Evolutionary conservation across 139 green algal species (phyloP).

Genomic region (Coccomyxa sp.): DNA sequence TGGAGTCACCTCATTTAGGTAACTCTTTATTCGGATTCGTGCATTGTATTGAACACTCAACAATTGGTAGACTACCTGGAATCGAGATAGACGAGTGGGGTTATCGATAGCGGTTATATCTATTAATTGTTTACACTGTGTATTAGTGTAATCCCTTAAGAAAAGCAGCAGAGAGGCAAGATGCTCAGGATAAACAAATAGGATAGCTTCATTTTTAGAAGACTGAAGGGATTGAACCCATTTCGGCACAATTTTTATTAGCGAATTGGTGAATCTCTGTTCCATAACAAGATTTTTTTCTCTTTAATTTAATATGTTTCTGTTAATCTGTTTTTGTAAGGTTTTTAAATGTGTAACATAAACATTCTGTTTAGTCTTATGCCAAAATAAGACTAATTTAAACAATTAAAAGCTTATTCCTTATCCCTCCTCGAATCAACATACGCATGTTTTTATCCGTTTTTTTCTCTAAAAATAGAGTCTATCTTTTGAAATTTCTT

Average conservation of each 20-base stretch:
- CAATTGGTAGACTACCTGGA: conserved; percentile 80
- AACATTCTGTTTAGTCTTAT: too few species aligned
- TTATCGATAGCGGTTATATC: conserved; percentile 86
- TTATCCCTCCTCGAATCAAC: too few species aligned
- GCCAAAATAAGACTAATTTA: too few species aligned
- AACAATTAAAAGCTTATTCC: too few species aligned
- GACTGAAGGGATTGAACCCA: conserved; percentile 56
- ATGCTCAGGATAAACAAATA: conserved; percentile 49
- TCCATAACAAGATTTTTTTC: conserved; percentile 10
- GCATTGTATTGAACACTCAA: conserved; percentile 52
- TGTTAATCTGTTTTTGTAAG: too few species aligned
- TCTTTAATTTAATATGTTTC: conserved; percentile 11
- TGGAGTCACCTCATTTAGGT: conserved; percentile 36
- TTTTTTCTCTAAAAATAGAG: too few species aligned
- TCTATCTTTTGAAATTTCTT: too few species aligned
- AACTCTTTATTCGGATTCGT: conserved; percentile 44
- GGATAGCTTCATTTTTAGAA: conserved; percentile 46
- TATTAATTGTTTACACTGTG: conserved; percentile 72
- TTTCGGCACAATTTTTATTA: conserved; percentile 66
- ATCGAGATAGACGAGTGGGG: conserved; percentile 62
- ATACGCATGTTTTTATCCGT: too few species aligned
- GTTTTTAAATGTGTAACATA: too few species aligned
- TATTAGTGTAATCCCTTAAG: conserved; percentile 72
- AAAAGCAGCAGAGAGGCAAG: conserved; percentile 62
- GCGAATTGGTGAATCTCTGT: conserved; percentile 41